These are phyloP conservation scores for Metschnikowia arizonensis DNA, from an alignment of 805 yeast genomes.

Conservation along the genomic window DNA sequence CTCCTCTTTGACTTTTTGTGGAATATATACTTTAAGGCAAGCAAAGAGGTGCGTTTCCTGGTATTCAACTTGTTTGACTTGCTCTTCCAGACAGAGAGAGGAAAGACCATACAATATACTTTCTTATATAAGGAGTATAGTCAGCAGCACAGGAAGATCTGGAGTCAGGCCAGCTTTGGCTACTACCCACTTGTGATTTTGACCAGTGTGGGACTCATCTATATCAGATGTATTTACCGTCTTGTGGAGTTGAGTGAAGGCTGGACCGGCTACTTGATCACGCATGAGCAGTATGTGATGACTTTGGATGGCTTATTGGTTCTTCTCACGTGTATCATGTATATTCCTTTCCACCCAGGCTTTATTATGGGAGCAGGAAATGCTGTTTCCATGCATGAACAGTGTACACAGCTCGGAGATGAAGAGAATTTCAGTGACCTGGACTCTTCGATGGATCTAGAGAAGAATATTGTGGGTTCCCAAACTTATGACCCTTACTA, in stretches of 20 bases:
- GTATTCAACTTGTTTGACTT: slow-evolving; percentile 17
- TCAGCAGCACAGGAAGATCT: slow-evolving; percentile 30
- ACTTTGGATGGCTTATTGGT: slow-evolving; percentile 31
- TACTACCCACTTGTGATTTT: slow-evolving; percentile 45
- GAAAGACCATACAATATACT: slow-evolving; percentile 17
- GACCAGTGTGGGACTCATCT: slow-evolving; percentile 50
- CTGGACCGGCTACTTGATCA: slow-evolving; percentile 63
- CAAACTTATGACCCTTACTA: slow-evolving; percentile 11
- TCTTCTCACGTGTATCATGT: slow-evolving; percentile 27
- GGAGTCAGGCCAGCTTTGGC: slow-evolving; percentile 35
- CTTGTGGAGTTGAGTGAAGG: slow-evolving; percentile 69
- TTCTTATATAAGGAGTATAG: slow-evolving; percentile 28
- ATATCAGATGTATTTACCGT: slow-evolving; percentile 68
- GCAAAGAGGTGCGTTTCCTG: slow-evolving; percentile 25
- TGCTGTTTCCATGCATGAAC: slow-evolving; percentile 8
- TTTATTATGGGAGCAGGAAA: slow-evolving; percentile 28
- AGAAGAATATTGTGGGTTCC: not conserved
- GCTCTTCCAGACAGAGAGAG: slow-evolving; percentile 22
- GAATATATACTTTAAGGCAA: slow-evolving; percentile 32
- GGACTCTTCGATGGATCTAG: slow-evolving; percentile 1
- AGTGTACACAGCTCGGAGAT: not conserved
- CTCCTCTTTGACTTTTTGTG: slow-evolving; percentile 47
- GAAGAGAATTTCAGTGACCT: not conserved
- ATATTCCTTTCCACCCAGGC: slow-evolving; percentile 59
- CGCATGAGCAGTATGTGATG: slow-evolving; percentile 40